These are phyloP conservation scores for Ustilago esculenta DNA, from an alignment of 1,284 basidiomycete genomes.

Conservation along the genomic window DNA sequence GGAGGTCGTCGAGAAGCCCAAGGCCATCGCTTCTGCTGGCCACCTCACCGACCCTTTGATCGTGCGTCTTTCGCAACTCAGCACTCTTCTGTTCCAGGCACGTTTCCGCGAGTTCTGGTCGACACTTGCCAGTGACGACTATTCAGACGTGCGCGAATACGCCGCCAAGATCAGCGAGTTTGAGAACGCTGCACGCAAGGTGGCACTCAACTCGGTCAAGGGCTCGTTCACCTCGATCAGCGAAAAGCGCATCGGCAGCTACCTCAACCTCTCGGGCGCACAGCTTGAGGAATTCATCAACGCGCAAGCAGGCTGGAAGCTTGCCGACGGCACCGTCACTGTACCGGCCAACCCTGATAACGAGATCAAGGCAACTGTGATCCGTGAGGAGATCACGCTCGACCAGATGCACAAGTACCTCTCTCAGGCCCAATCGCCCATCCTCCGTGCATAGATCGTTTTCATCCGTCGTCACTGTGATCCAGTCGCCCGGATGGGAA, in stretches of 20 bases:
- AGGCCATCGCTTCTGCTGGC: slow-evolving; percentile 68
- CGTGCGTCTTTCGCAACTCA: slow-evolving; percentile 78
- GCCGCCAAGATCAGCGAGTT: slow-evolving; percentile 83
- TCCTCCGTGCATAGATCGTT: slow-evolving; percentile 30
- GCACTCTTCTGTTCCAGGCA: slow-evolving; percentile 82
- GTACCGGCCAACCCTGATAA: slow-evolving; percentile 75
- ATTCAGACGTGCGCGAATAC: slow-evolving; percentile 81
- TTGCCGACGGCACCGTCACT: slow-evolving; percentile 75
- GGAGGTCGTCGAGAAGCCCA: slow-evolving; percentile 29
- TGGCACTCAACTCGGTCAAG: slow-evolving; percentile 79
- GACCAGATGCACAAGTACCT: slow-evolving; percentile 70
- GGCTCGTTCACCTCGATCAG: slow-evolving; percentile 82
- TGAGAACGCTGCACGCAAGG: slow-evolving; percentile 79
- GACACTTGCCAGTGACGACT: slow-evolving; percentile 69
- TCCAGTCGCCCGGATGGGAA: no score
- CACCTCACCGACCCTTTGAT: slow-evolving; percentile 71
- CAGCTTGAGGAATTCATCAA: slow-evolving; percentile 75
- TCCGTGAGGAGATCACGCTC: slow-evolving; percentile 87
- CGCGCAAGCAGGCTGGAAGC: slow-evolving; percentile 78
- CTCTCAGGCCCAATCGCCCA: slow-evolving; percentile 50
- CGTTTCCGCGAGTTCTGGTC: slow-evolving; percentile 91
- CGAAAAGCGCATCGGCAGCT: slow-evolving; percentile 75
- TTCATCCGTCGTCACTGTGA: no score
- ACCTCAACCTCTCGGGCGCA: slow-evolving; percentile 77
- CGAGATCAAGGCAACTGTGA: slow-evolving; percentile 90